Percentiles rank a stretch among this genome's conserved stretches.
Evolutionary conservation across 1,284 basidiomycete species (phyloP).

Genomic region (Ganoderma resinaceum): DNA sequence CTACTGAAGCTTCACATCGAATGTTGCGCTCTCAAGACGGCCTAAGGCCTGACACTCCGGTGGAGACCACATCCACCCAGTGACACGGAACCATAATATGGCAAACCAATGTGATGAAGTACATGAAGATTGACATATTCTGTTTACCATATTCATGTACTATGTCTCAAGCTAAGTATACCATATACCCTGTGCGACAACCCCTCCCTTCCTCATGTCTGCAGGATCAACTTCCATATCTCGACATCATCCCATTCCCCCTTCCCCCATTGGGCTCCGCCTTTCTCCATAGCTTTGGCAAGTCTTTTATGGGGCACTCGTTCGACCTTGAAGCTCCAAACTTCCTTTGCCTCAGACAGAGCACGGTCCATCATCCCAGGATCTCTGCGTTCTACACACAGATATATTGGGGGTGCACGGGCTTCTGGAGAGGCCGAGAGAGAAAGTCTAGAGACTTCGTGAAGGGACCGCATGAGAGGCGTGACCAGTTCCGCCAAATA

Average conservation of each 20-base stretch:
- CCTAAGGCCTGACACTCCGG: neutral
- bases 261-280: slow-evolving; percentile 63
- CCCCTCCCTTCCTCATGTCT: neutral
- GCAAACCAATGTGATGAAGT: slow-evolving; percentile 5
- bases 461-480: slow-evolving; percentile 77
- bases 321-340: slow-evolving; percentile 64
- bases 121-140: slow-evolving; percentile 14
- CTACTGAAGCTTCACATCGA: neutral
- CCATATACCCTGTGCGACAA: neutral
- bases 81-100: neutral
- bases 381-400: slow-evolving; percentile 84
- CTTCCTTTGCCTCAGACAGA: slow-evolving; percentile 55
- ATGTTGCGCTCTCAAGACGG: neutral
- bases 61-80: neutral
- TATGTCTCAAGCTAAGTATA: neutral
- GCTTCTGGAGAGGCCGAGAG: slow-evolving; percentile 18
- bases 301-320: slow-evolving; percentile 69
- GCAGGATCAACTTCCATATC: slow-evolving; percentile 64
- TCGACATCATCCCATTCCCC: slow-evolving; percentile 81
- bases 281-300: slow-evolving; percentile 65
- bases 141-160: slow-evolving; percentile 7
- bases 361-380: slow-evolving; percentile 66
- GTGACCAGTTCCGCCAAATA: slow-evolving; percentile 70
- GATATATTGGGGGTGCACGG: slow-evolving; percentile 58
- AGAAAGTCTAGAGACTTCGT: slow-evolving; percentile 51